phyloP scores from a whole-genome alignment of 2,329 filamentous ascomycete genomes.

The Aspergillus pseudoglaucus region DNA sequence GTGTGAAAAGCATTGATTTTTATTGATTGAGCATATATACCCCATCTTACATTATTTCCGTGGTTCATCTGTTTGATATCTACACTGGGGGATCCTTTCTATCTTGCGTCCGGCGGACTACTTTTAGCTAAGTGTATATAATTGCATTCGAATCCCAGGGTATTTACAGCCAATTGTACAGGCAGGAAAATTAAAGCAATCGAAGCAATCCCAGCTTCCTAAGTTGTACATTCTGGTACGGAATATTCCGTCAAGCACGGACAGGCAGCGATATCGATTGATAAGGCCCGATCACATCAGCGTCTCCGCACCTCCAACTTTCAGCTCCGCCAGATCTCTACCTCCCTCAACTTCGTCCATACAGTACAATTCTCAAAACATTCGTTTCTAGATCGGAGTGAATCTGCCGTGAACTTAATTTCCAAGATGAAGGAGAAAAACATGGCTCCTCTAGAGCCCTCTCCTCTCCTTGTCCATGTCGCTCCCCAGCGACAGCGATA shows the following conservation, averaged over 20 bases:
- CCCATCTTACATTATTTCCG: background rate
- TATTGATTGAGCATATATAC: conserved; percentile 1
- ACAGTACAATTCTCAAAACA: background rate
- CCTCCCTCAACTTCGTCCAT: background rate
- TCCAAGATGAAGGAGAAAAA: conserved; percentile 29
- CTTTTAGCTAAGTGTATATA: no score
- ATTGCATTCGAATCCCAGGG: no score
- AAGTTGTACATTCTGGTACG: background rate
- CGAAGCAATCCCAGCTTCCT: background rate
- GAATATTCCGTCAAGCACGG: background rate
- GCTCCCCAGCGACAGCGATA: conserved; percentile 35
- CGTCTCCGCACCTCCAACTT: background rate
- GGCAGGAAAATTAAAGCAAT: background rate
- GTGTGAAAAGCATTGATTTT: background rate
- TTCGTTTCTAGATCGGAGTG: background rate
- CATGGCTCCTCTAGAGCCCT: conserved; percentile 34
- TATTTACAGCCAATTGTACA: no score
- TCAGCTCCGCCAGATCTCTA: background rate
- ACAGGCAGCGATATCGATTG: background rate
- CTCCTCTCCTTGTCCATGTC: conserved; percentile 38
- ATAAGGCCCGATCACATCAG: background rate
- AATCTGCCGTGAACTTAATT: background rate
- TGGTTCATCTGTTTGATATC: background rate
- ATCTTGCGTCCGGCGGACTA: background rate
- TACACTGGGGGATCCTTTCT: background rate